Evolutionary conservation across 2,329 filamentous ascomycete species (phyloP), one percentile per base, ranked within the genome.

Genomic region (Fusarium sp.): DNA sequence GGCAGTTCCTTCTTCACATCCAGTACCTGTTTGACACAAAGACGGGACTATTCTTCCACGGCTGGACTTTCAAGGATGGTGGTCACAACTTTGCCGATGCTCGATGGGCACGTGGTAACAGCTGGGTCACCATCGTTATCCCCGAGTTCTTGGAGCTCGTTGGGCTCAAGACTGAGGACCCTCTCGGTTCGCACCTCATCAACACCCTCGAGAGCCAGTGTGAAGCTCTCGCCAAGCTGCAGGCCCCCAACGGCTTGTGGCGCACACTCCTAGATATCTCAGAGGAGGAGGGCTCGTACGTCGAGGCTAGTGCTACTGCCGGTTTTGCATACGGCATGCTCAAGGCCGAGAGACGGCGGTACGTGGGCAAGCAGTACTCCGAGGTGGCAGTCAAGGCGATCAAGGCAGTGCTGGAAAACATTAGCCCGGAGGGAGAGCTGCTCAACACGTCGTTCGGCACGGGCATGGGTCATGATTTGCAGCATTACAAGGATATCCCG

Each of bases 111-210:
- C 81, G 89, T 29, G 89, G 89, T 20, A 94, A 94, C 79, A 88
- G 86, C 70, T 96, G 93, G 93, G 79, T 96, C 55, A 95, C 93
- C 0, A 95, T 96, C 69, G 93, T 90, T n/a, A 93, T 95, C 62
- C 93, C 93, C 1, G 93, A 96, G 77, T 93, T 95, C 74, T 87
- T 96, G 64, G 93, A 95, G 79, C 80, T 96, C 59, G 83, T 95
- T 42, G 88, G 92, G 42, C 83, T 94, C 29, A 82, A 86, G 3
- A 80, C 84, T 4, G 89, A 92, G 67, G 92, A 94, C 74, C 88
- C 92, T 0, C 84, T 94, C 29, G 87, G 90, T 12, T 77, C 84
- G 1, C 84, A 91, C 69, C 85, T 94, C 22, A 80, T 90, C 53
- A 87, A 88, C 71, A 92, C 92, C 0, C 85, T 96, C 2, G 86